Percentiles rank a stretch among this genome's conserved stretches.
Evolutionary conservation across 495 filamentous ascomycete genomes (phyloP).

Genomic region (Podospora pseudoanserina): DNA sequence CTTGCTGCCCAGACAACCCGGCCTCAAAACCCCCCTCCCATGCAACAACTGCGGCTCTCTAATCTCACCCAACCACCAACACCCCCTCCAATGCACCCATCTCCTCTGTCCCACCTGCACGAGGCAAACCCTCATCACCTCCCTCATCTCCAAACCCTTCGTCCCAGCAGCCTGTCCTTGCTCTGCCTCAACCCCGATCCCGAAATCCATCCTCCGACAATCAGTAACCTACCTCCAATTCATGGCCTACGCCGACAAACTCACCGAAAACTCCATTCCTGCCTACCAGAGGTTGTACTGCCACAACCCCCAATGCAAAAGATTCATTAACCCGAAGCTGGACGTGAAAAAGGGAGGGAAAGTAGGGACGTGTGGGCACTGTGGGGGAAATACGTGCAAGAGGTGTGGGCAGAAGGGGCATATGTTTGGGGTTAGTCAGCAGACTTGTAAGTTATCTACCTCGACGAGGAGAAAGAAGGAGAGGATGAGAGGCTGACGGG

Average conservation of each 20-base stretch:
- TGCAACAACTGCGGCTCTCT: constrained; percentile 11
- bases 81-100: constrained; percentile 6
- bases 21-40: neutral
- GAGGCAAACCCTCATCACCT: neutral
- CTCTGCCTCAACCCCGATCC: constrained; percentile 2
- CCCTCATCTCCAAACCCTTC: constrained; percentile 13
- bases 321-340: constrained; percentile 11
- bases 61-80: constrained; percentile 3
- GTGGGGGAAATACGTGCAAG: constrained; percentile 11
- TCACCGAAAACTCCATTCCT: constrained; percentile 11
- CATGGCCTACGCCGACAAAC: constrained; percentile 16
- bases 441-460: neutral
- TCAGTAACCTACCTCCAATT: constrained; percentile 14
- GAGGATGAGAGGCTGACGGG: neutral
- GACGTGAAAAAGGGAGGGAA: neutral
- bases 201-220: constrained; percentile 13
- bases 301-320: constrained; percentile 13
- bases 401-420: constrained; percentile 11
- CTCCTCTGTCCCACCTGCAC: constrained; percentile 8
- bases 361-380: constrained; percentile 1
- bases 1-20: neutral
- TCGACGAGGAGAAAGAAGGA: neutral
- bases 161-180: constrained; percentile 9
- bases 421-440: constrained; percentile 8
- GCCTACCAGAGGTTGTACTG: constrained; percentile 13